Percentiles rank a stretch among this genome's conserved stretches.
Conservation (phyloP, 768 basidiomycete genomes). For the Suillus subaureus region DNA sequence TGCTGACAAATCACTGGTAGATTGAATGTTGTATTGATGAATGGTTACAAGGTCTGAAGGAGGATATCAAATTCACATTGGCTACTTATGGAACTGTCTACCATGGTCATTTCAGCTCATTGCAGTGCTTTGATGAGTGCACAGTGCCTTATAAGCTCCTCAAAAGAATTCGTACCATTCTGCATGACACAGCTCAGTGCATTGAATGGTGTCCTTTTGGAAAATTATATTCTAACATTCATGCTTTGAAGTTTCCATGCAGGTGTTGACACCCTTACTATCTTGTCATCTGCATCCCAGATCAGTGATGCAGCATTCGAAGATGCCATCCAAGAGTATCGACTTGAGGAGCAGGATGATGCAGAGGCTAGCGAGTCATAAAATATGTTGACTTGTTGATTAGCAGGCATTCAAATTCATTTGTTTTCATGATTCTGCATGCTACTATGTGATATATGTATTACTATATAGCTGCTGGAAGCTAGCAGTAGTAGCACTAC, state of each 20-base stretch:
- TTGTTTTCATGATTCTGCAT: background rate
- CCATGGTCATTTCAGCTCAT: constrained; percentile 6
- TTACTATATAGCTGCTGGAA: background rate
- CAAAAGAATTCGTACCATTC: background rate
- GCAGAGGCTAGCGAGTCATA: background rate
- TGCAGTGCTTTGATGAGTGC: background rate
- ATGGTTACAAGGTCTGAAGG: constrained; percentile 13
- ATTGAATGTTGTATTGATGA: constrained; percentile 17
- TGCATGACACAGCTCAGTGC: background rate
- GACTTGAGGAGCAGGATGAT: constrained; percentile 6
- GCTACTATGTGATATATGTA: background rate
- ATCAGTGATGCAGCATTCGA: background rate
- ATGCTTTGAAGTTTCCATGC: constrained; percentile 10
- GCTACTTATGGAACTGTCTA: constrained; percentile 13
- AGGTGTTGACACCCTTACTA: constrained; percentile 2
- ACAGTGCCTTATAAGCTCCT: background rate
- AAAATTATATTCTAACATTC: background rate
- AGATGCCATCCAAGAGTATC: background rate
- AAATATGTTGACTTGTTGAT: background rate
- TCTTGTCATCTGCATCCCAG: background rate
- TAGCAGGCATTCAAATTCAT: background rate
- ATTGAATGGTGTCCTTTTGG: background rate
- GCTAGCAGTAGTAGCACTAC: background rate
- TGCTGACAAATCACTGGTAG: constrained; percentile 5
- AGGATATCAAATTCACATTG: constrained; percentile 9